A percentile compares a stretch with the other conserved stretches of the same genome.
phyloP scores from a whole-genome alignment of 2,329 filamentous ascomycete species.

The Elsinoe ampelina region DNA sequence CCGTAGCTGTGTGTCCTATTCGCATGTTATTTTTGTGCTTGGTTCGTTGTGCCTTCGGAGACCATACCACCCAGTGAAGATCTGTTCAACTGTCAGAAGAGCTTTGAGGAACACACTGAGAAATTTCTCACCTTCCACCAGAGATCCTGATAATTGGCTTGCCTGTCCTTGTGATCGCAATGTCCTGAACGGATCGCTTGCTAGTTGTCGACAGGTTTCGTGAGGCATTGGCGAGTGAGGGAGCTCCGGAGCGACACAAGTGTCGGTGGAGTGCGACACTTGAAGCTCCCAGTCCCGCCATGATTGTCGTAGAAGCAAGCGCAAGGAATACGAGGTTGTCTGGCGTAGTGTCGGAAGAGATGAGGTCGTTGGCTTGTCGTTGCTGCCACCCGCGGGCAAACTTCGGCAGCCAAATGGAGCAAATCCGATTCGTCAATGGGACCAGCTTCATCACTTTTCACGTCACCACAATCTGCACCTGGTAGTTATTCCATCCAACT shows the following conservation, averaged over 20 bases:
- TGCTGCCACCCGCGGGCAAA: background rate
- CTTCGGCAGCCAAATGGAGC: background rate
- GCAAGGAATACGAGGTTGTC: background rate
- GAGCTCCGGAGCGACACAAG: conserved; percentile 24
- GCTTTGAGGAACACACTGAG: background rate
- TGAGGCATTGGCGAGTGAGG: conserved; percentile 20
- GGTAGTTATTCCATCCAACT: too few species aligned
- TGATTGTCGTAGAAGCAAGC: conserved; percentile 12
- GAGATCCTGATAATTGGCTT: conserved; percentile 85
- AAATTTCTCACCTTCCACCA: conserved; percentile 63
- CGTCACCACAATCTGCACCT: background rate
- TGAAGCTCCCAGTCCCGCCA: conserved; percentile 25
- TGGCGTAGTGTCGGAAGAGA: background rate
- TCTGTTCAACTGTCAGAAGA: conserved; percentile 36
- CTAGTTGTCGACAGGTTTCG: conserved; percentile 24
- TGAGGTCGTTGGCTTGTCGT: background rate
- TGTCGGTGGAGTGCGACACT: conserved; percentile 27
- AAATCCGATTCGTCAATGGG: background rate
- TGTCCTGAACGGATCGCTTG: conserved; percentile 58
- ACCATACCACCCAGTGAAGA: conserved; percentile 73
- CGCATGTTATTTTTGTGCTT: conserved; percentile 25
- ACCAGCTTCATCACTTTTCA: background rate
- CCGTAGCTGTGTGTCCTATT: conserved; percentile 84
- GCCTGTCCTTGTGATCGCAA: conserved; percentile 88
- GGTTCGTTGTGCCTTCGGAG: conserved; percentile 15